Percentiles rank a stretch among this genome's conserved stretches.
phyloP scores from a whole-genome alignment of 1,284 basidiomycete species.

The Porogramme epimiltina region DNA sequence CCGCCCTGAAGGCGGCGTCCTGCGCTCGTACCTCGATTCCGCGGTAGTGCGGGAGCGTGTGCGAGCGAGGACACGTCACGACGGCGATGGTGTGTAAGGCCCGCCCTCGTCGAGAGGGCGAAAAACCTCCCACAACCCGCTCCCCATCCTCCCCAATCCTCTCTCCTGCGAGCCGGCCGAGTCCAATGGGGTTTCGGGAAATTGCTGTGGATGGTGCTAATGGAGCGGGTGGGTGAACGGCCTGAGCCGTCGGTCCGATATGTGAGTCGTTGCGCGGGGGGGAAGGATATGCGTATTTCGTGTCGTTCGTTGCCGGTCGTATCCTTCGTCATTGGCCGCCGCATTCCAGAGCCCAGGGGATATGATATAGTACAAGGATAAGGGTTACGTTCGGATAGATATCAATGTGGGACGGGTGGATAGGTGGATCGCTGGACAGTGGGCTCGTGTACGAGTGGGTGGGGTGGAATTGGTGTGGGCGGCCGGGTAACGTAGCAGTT shows the following conservation, averaged over 20 bases:
- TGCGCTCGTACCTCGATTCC: too few species aligned
- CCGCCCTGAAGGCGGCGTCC: too few species aligned
- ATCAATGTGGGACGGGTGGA: slow-evolving; percentile 5
- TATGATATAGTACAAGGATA: slow-evolving; percentile 23
- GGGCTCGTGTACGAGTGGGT: slow-evolving; percentile 13
- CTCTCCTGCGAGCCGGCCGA: not conserved
- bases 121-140: slow-evolving; percentile 9
- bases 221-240: too few species aligned
- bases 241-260: too few species aligned
- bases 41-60: too few species aligned
- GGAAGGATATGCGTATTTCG: slow-evolving; percentile 6
- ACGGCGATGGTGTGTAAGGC: slow-evolving; percentile 6
- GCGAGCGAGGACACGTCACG: not conserved
- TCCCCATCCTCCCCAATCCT: not conserved
- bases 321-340: slow-evolving; percentile 28
- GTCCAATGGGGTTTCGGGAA: not conserved
- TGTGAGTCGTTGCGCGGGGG: slow-evolving; percentile 8
- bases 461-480: slow-evolving; percentile 17
- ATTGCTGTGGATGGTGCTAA: too few species aligned
- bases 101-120: slow-evolving; percentile 15
- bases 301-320: slow-evolving; percentile 22
- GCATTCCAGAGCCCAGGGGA: slow-evolving; percentile 24
- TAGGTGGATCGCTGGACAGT: slow-evolving; percentile 7
- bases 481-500: slow-evolving; percentile 25
- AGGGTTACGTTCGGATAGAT: slow-evolving; percentile 5